Base-by-base conservation (phyloP, 2,329 filamentous ascomycete species). In the Aspergillus melleus region DNA sequence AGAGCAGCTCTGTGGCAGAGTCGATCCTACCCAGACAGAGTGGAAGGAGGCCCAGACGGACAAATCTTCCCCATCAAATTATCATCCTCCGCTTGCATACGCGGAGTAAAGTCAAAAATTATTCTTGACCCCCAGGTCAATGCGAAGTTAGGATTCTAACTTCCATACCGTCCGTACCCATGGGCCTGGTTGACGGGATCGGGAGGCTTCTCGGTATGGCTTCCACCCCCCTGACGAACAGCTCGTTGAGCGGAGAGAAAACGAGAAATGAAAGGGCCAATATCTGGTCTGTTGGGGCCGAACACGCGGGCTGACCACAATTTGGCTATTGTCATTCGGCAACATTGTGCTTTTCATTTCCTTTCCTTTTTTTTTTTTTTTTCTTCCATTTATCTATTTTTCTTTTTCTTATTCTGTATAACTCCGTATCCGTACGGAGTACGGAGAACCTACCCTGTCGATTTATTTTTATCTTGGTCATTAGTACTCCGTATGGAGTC, bases 171-270 rank as follows among this genome's bases (percentile, higher is more conserved):
- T 46, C 30, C 24, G 9, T 26, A 32, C 44, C 55, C 55, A 58
- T 46, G 32, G 50, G 52, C 55, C 36, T 42, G 36, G 58, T 60
- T 60, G 44, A 53, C 22, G 58, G 58, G 58, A 47, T 49, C 58
- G 58, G 58, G 50, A 60, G 54, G 58, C 58, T 57, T 44, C 19
- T 20, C 14, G 36, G 14, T 42, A 49, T 44, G 50, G 50, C 46
- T 39, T 49, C 14, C 26, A 29, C 36, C 36, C 36, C 36, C 32
- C 32, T 36, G 32, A 36, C 11, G 11, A 12, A 42, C 36, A 42
- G 36, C 36, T 42, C 11, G 32, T 36, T 36, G 32, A 1, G 36
- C 1, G 36, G 16, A 8, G 36, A 42, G 36, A 42, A n/a, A 42
- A n/a, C 24, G 24, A 24, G 24, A n/a, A n/a, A 42, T 6, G 32